Evolutionary conservation across 2,329 filamentous ascomycete genomes (phyloP).

Genomic region (Arthrobotrys sphaeroides): DNA sequence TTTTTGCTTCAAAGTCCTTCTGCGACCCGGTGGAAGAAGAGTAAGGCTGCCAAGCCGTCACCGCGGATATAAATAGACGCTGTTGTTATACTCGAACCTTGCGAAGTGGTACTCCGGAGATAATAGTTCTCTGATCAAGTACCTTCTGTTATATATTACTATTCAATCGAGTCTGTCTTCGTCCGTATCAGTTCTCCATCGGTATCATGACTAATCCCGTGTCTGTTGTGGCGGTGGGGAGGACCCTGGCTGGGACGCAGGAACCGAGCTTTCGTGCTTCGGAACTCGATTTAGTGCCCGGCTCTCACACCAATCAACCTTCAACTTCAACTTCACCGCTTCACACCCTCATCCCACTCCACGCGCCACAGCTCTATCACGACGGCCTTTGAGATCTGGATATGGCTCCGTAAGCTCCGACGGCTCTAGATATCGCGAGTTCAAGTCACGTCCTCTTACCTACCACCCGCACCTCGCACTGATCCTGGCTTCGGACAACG

Average conservation of each 20-base stretch:
- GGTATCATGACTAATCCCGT: neutral
- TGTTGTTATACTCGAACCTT: neutral
- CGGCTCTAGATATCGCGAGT: neutral
- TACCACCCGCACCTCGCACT: neutral
- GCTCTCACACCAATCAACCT: conserved; percentile 1
- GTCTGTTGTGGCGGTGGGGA: neutral
- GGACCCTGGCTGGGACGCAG: conserved; percentile 8
- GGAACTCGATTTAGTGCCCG: conserved; percentile 4
- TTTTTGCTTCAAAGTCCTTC: neutral
- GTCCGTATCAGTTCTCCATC: neutral
- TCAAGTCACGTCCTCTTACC: neutral
- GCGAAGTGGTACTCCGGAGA: neutral
- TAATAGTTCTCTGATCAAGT: neutral
- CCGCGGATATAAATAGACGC: neutral
- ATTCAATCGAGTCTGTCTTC: neutral
- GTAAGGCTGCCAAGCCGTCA: neutral
- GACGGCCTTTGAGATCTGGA: neutral
- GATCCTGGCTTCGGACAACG: neutral
- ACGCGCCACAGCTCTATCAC: neutral
- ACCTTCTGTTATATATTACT: neutral
- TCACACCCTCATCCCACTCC: neutral
- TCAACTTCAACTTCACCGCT: too few species aligned
- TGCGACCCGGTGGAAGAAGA: neutral
- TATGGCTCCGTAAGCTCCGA: neutral
- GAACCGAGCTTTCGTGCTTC: conserved; percentile 17